phyloP scores from a whole-genome alignment of 306 rosid genomes.

The Cicer arietinum region DNA sequence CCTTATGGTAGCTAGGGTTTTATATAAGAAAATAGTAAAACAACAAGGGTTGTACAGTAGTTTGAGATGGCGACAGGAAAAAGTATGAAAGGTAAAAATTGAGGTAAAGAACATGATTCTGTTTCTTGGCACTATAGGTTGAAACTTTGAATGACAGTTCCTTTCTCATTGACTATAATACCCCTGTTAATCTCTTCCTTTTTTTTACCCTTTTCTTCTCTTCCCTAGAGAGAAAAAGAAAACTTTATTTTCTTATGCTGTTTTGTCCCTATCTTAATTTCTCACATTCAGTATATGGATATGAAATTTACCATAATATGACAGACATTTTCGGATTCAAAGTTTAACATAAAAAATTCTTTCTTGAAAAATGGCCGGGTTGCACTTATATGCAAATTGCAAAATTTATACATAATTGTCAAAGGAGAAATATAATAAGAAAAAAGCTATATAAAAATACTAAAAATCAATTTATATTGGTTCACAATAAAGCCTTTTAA shows the following conservation, averaged over 20 bases:
- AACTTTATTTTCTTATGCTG: constrained; percentile 49
- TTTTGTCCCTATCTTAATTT: constrained; percentile 40
- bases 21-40: constrained; percentile 46
- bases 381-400: not conserved
- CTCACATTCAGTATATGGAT: not conserved
- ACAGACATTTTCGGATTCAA: not conserved
- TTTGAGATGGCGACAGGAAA: constrained; percentile 63
- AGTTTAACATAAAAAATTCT: not conserved
- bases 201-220: constrained; percentile 20
- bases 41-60: constrained; percentile 42
- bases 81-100: constrained; percentile 54
- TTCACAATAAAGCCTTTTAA: too few relatives aligned
- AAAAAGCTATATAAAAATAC: too few relatives aligned
- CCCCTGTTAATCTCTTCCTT: constrained; percentile 44
- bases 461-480: too few relatives aligned
- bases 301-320: not conserved
- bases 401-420: not conserved
- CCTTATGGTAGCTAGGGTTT: constrained; percentile 51
- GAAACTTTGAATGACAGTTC: constrained; percentile 72
- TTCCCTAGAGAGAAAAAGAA: constrained; percentile 20
- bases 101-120: constrained; percentile 69
- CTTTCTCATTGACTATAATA: constrained; percentile 53
- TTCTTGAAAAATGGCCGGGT: constrained; percentile 1
- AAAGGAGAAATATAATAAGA: not conserved
- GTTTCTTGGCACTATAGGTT: constrained; percentile 56